A percentile compares a stretch with the other conserved stretches of the same genome.
Evolutionary conservation across 2,329 filamentous ascomycete species (phyloP).

Genomic region (Diaporthe nobilis): DNA sequence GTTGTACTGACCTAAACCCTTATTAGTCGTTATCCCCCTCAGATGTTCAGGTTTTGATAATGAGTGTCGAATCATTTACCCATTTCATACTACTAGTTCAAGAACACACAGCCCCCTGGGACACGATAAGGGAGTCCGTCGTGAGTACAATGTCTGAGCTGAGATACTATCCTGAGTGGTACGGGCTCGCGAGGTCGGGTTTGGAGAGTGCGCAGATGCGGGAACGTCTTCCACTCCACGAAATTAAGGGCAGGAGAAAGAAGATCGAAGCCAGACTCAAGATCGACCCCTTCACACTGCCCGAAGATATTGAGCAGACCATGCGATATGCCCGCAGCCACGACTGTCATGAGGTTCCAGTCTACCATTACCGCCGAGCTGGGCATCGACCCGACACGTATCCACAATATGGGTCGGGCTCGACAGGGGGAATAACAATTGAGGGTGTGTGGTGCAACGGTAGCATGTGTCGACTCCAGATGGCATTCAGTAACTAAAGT

Average conservation of each 20-base stretch:
- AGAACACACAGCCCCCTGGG: neutral
- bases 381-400: neutral
- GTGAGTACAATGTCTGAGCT: neutral
- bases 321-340: neutral
- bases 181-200: neutral
- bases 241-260: neutral
- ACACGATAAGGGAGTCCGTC: neutral
- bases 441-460: no score
- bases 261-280: neutral
- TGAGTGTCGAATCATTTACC: neutral
- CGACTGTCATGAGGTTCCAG: neutral
- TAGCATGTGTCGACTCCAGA: no score
- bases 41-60: no score
- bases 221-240: neutral
- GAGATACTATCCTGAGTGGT: neutral
- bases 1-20: no score
- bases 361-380: neutral
- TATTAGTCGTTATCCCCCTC: neutral
- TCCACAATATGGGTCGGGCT: no score
- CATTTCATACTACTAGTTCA: neutral
- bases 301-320: neutral
- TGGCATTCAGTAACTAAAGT: no score
- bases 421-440: no score
- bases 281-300: neutral
- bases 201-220: neutral